Base-by-base conservation (phyloP, 495 filamentous ascomycete species). In the Aspergillus incahuasiensis region DNA sequence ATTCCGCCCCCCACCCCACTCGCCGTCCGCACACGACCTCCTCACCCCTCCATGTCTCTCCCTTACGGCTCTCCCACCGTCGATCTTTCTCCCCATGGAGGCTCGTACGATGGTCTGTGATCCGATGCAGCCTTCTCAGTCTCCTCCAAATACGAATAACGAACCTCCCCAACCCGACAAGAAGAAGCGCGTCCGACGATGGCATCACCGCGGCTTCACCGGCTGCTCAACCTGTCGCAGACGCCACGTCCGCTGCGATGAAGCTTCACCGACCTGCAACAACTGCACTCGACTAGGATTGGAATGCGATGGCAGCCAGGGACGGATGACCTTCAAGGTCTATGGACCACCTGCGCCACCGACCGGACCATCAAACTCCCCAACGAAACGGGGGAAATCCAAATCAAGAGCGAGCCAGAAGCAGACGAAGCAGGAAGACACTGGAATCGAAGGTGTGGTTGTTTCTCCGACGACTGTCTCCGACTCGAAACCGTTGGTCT, bases 191-290 rank as follows among this genome's bases (percentile, higher is more conserved):
- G 53, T 76, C 68, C 53, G 75, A 55, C 61, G 74, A 65, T 63
- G 74, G 65, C 57, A 73, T 57, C 54, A 77, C 60, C 61, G 75
- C 21, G 66, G 74, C 22, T 74, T 74, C 64, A 63, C 77, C 54
- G 61, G 72, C 42, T 66, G 69, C 67, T 72, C 73, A 19, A 77
- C 73, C 45, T 65, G 70, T 65, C 55, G 73, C 48, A 43, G 74
- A 53, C 63, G 74, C 52, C 63, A 79, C 69, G 52, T 81, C 59
- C 60, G 72, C 61, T 71, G 75, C 48, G 74, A 79, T 51, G 74
- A 77, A 54, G 61, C 70, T 0, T 72, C 68, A 4, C 74, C 75
- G 0, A 55, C 63, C 0, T 79, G 75, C 60, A 70, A 70, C 21
- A 76, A 76, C 42, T 76, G 73, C 20, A 63, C 64, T 9, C 71